These are phyloP conservation scores for Pyricularia sp. DNA, from an alignment of 2,329 filamentous ascomycete species.

Conservation along the genomic window DNA sequence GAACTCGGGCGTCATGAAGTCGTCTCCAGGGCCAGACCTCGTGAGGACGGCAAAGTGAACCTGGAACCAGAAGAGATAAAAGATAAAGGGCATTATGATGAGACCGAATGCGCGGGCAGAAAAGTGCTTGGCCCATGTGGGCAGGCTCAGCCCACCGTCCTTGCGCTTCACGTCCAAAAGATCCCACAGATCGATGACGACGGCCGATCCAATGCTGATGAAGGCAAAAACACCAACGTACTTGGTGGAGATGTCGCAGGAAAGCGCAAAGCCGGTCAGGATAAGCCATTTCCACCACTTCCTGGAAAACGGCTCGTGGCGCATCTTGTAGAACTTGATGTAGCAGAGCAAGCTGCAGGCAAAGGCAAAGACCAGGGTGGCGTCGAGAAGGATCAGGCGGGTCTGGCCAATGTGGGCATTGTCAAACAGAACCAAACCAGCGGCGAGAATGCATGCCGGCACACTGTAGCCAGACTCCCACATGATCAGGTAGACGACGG, in stretches of 20 bases:
- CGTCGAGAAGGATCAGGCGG: slow-evolving; percentile 86
- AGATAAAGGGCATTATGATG: slow-evolving; percentile 86
- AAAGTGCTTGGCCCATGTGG: slow-evolving; percentile 83
- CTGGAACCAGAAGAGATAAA: slow-evolving; percentile 99
- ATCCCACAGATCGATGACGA: slow-evolving; percentile 91
- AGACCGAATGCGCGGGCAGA: slow-evolving; percentile 76
- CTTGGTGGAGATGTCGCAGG: slow-evolving; percentile 97
- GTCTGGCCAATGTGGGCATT: slow-evolving; percentile 98
- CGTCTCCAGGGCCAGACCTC: slow-evolving; percentile 86
- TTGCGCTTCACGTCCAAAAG: slow-evolving; percentile 81
- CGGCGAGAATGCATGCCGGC: slow-evolving; percentile 80
- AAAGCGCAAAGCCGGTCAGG: slow-evolving; percentile 85
- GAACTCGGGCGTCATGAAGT: slow-evolving; percentile 98
- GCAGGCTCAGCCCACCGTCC: slow-evolving; percentile 69
- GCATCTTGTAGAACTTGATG: slow-evolving; percentile 94
- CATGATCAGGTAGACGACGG: slow-evolving; percentile 95
- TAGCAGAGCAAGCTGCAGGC: slow-evolving; percentile 89
- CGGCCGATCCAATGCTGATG: slow-evolving; percentile 89
- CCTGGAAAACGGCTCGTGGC: slow-evolving; percentile 78
- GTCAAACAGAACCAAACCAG: slow-evolving; percentile 83
- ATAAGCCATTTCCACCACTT: slow-evolving; percentile 99
- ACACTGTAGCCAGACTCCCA: slow-evolving; percentile 98
- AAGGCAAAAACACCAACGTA: slow-evolving; percentile 97
- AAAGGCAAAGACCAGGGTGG: slow-evolving; percentile 92
- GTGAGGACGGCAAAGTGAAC: slow-evolving; percentile 90